phyloP scores from a whole-genome alignment of 257 asterid genomes.

The Solanum gandarillasii region DNA sequence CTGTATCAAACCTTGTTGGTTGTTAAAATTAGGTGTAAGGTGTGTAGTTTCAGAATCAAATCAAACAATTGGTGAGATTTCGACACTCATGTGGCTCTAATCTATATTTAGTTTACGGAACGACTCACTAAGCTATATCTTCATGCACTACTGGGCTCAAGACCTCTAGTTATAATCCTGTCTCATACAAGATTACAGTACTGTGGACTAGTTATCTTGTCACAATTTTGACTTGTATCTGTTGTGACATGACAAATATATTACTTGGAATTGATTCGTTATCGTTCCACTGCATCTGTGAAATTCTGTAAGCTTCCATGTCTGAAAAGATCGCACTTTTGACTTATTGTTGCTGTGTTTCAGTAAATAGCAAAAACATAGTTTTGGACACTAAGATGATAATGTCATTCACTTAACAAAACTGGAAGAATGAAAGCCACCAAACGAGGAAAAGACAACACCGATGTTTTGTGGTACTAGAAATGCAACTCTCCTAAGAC shows the following conservation, averaged over 20 bases:
- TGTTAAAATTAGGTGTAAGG: not conserved
- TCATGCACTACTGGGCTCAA: too few species aligned
- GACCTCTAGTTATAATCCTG: too few species aligned
- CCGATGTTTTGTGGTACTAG: not conserved
- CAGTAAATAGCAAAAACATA: too few species aligned
- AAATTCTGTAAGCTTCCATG: too few species aligned
- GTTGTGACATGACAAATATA: too few species aligned
- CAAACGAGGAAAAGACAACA: not conserved
- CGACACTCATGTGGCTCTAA: not conserved
- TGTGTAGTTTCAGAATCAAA: not conserved
- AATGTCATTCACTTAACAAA: not conserved
- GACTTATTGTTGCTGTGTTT: too few species aligned
- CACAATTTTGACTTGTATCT: too few species aligned
- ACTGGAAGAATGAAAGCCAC: not conserved
- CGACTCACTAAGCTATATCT: not conserved
- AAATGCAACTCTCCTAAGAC: not conserved
- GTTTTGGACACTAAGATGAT: not conserved
- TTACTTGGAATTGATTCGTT: too few species aligned
- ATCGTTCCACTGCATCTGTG: too few species aligned
- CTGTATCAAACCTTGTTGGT: not conserved
- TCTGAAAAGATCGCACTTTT: too few species aligned
- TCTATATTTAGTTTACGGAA: not conserved
- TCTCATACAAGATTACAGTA: too few species aligned
- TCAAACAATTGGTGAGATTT: not conserved
- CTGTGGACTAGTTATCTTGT: too few species aligned